These are phyloP conservation scores for Cytidiella melzeri DNA, from an alignment of 768 basidiomycete species.

Conservation along the genomic window DNA sequence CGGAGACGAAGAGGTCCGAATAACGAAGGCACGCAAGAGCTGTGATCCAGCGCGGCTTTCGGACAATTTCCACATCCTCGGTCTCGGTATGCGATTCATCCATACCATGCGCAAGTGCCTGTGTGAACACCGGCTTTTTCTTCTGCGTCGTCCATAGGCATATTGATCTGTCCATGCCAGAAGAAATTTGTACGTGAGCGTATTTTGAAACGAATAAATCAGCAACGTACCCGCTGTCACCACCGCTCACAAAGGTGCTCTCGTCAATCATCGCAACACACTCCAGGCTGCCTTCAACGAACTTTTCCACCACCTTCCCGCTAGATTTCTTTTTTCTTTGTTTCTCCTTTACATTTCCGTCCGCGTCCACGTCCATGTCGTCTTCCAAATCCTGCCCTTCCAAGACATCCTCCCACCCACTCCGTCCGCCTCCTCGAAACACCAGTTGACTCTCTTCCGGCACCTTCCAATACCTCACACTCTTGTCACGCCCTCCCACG, in stretches of 20 bases:
- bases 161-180: conserved; percentile 86
- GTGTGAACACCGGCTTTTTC: conserved; percentile 92
- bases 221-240: conserved; percentile 84
- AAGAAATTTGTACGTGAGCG: no score
- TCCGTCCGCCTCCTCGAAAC: conserved; percentile 91
- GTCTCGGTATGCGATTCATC: conserved; percentile 64
- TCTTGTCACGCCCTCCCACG: conserved; percentile 87
- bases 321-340: conserved; percentile 26
- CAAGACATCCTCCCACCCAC: conserved; percentile 69
- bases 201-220: not conserved
- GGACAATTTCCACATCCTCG: conserved; percentile 63
- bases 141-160: conserved; percentile 87
- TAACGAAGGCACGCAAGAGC: conserved; percentile 77
- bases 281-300: conserved; percentile 88
- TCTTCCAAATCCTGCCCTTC: conserved; percentile 69
- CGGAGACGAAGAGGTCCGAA: conserved; percentile 87
- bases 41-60: conserved; percentile 88
- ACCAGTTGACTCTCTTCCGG: conserved; percentile 93
- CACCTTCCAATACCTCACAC: conserved; percentile 93
- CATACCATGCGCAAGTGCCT: conserved; percentile 83
- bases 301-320: conserved; percentile 34
- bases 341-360: conserved; percentile 18
- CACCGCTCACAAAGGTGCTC: conserved; percentile 85
- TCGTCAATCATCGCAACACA: conserved; percentile 95
- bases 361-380: conserved; percentile 52